These are phyloP conservation scores for Conringia planisiliqua DNA, from an alignment of 345 rosid species.

Conservation along the genomic window DNA sequence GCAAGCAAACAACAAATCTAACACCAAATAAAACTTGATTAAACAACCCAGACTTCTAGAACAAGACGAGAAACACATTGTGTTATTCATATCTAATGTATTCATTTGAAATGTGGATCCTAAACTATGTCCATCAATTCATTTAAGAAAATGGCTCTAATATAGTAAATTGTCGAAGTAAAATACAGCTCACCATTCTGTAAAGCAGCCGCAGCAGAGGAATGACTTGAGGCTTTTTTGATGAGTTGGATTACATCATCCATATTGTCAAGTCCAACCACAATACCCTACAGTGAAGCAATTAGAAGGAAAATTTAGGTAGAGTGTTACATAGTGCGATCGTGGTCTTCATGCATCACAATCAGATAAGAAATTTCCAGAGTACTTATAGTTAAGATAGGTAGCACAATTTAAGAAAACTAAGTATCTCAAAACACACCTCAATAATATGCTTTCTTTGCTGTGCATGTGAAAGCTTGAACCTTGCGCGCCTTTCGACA, in stretches of 20 bases:
- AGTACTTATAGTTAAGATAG: background rate
- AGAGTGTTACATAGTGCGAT: conserved; percentile 1
- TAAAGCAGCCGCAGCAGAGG: conserved; percentile 64
- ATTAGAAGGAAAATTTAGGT: background rate
- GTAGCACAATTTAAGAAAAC: background rate
- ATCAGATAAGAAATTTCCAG: background rate
- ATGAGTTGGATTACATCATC: conserved; percentile 64
- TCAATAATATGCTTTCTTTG: conserved; percentile 86
- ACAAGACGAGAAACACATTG: background rate
- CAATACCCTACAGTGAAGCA: conserved; percentile 61
- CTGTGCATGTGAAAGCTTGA: conserved; percentile 80
- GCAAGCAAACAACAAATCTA: background rate
- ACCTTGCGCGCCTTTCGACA: conserved; percentile 81
- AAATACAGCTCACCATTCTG: conserved; percentile 45
- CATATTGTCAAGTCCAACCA: conserved; percentile 77
- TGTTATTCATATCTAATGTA: background rate
- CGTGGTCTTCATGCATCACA: conserved; percentile 3
- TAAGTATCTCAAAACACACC: conserved; percentile 42
- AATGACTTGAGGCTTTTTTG: conserved; percentile 60
- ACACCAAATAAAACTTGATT: background rate
- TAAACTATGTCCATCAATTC: conserved; percentile 2
- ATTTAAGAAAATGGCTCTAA: background rate
- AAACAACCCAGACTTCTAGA: background rate
- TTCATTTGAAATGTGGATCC: conserved; percentile 10
- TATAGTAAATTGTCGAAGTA: background rate